Base-by-base conservation (phyloP, 345 rosid genomes). In the Clausena lansium region DNA sequence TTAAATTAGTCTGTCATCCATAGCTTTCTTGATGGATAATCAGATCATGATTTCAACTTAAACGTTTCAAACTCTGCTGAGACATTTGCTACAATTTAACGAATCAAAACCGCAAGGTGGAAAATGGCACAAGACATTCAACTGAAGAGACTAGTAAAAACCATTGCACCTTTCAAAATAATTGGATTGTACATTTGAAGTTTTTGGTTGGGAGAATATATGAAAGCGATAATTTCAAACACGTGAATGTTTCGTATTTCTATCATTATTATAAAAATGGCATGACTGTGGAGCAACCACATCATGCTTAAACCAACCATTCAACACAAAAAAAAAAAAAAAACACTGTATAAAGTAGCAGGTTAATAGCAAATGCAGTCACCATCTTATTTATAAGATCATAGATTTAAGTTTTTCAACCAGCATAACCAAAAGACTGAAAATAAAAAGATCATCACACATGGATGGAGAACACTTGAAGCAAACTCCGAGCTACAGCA, bases 351-450 rank as follows among this genome's bases (percentile, higher is more conserved):
- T 17, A 20, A 41, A 19, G 55, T 20, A 5, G 32, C n/a, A 50
- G 33, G 32, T 45, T 32, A 20, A 20, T 60, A 74, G 77, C 62
- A 63, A 47, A 74, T 11, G 33, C 62, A 4, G 35, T n/a, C 71
- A 14, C 27, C 52, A 50, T 65, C n/a, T 65, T 50, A 75, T 63
- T 74, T 27, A 33, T 35, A 35, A 33, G 9, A 45, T 2, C 50
- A 75, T 62, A 63, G 20, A 27, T 30, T 30, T 28, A 75, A 4
- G 77, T 30, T 75, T 63, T 10, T 45, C 17, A 35, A 75, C 70
- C 2, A 2, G 69, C 70, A 74, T 10, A 47, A 30, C 60, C 39
- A 64, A 5, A 30, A 24, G 50, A 47, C 33, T 9, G 32, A 64
- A 28, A 32, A 64, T 47, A 70, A 70, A 17, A 47, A 20, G 57